Evolutionary conservation across 2,329 filamentous ascomycete species (phyloP).

Genomic region (Aspergillus persii): DNA sequence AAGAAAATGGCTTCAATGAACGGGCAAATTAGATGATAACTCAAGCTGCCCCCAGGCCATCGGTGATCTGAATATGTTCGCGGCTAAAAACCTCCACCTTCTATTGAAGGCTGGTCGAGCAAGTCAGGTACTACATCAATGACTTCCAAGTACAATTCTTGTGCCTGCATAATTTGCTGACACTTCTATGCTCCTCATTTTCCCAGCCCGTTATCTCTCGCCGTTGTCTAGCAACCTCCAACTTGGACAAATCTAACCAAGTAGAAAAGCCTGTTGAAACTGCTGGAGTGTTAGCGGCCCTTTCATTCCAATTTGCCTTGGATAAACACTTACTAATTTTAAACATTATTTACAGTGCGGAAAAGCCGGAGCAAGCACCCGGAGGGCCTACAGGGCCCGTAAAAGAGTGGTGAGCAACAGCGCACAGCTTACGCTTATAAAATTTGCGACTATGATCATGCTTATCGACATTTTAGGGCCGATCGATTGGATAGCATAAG

Average conservation of each 20-base stretch:
- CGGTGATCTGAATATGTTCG: not conserved
- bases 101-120: not conserved
- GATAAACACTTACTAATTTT: not conserved
- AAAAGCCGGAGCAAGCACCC: not conserved
- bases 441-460: not conserved
- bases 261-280: not conserved
- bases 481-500: constrained; percentile 36
- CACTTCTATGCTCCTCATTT: not conserved
- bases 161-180: not conserved
- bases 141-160: not conserved
- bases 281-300: not conserved
- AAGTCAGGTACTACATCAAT: not conserved
- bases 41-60: not conserved
- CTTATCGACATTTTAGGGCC: constrained; percentile 25
- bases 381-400: not conserved
- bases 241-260: not conserved
- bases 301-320: not conserved
- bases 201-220: not conserved
- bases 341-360: not conserved
- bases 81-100: not conserved
- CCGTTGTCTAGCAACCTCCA: not conserved
- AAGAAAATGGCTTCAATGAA: not conserved
- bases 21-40: not conserved
- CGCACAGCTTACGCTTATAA: not conserved
- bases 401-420: constrained; percentile 10